Evolutionary conservation across 1,139 yeast genomes (phyloP), one percentile per base, ranked within the genome.

Genomic region (Kazachstania sp.): DNA sequence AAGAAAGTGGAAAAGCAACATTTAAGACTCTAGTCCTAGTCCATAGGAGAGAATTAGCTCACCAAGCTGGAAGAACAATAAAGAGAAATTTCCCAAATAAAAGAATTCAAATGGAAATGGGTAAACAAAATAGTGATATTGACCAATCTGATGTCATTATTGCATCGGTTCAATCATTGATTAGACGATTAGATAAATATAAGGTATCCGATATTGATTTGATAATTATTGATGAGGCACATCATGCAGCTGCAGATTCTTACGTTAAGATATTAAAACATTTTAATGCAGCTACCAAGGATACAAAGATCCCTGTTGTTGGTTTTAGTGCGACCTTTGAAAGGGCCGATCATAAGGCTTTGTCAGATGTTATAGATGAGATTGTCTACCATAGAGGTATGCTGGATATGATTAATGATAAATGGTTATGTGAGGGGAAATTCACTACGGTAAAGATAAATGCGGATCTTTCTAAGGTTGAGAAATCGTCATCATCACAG

Each of bases 161-260:
- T 11, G 95, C 86, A 0, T 84, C 95, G 0, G 85, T 87, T 0
- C 87, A 81, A 19, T 77, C 95, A 0, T 60, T 90, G 40, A 66
- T 71, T 0, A 66, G 82, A 39, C 67, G 97, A 43, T 64, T 86
- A 16, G 65, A 66, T 1, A 66, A 71, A 45, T 85, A 82, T 56
- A 64, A 78, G 45, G 83, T 88, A 0, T 47, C 49, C 0, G 75
- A 78, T 16, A 52, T 64, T 12, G 84, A 86, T 58, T 71, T 88
- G 31, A 77, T 92, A 23, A 81, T 90, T 20, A 72, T 90, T 1
- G 98, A 90, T 64, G 98, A 90, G 62, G 95, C 96, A 43, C 98
- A 90, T 59, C 97, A 90, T 66, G 83, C 95, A 0, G 84, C 86
- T 0, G 92, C 96, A 0, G 59, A 65, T 13, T 73, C 90, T 0